Evolutionary conservation across 139 green algal species (phyloP).

Genomic region (Micractinium conductrix): DNA sequence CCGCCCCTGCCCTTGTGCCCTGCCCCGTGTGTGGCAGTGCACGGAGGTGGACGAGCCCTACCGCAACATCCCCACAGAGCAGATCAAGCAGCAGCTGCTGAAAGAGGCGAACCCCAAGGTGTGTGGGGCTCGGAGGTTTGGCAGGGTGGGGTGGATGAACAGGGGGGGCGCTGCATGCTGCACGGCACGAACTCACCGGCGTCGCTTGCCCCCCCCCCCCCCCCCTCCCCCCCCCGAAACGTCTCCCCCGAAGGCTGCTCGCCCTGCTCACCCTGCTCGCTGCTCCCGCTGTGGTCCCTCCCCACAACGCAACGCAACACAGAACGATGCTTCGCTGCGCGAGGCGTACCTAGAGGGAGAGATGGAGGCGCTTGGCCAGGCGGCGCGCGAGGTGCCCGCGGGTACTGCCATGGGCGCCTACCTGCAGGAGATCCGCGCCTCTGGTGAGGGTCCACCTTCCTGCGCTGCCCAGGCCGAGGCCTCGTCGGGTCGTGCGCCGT

Average conservation of each 20-base stretch:
- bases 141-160: no score
- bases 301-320: no score
- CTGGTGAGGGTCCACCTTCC: no score
- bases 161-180: no score
- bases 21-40: conserved; percentile 45
- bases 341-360: conserved; percentile 50
- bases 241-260: no score
- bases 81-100: conserved; percentile 24
- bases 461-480: no score
- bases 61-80: conserved; percentile 38
- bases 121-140: background rate
- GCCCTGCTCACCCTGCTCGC: no score
- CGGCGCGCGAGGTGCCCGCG: conserved; percentile 43
- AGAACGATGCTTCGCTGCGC: conserved; percentile 5
- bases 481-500: no score
- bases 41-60: conserved; percentile 60
- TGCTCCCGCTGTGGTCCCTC: no score
- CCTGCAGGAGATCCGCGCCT: conserved; percentile 39
- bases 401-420: conserved; percentile 33
- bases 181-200: no score
- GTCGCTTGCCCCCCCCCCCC: no score
- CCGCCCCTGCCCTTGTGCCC: background rate
- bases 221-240: no score
- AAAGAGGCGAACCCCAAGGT: conserved; percentile 20
- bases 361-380: conserved; percentile 49